Conservation (phyloP, 192 early-diverging fungal genomes). For the Linnemannia hyalina region DNA sequence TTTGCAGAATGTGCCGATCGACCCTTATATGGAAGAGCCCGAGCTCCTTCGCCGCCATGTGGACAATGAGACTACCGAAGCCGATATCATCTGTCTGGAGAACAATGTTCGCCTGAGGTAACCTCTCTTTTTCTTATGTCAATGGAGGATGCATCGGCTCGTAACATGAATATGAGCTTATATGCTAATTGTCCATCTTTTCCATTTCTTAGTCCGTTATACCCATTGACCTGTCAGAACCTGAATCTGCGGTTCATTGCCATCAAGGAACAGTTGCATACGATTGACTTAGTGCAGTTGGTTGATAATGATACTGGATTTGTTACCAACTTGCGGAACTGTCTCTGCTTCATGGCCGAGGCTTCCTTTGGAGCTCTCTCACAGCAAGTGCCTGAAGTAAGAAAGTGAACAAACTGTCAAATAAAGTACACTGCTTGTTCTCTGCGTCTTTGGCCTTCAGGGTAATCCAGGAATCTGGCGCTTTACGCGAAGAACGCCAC, state of each 20-base stretch:
- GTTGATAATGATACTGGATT: slow-evolving; percentile 74
- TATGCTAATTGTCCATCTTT: background rate
- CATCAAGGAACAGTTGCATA: slow-evolving; percentile 68
- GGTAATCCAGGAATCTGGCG: too few species aligned
- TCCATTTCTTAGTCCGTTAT: slow-evolving; percentile 57
- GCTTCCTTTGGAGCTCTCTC: slow-evolving; percentile 53
- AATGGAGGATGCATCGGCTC: background rate
- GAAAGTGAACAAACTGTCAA: slow-evolving; percentile 2
- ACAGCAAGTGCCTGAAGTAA: slow-evolving; percentile 43
- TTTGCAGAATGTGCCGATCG: slow-evolving; percentile 59
- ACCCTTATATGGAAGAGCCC: slow-evolving; percentile 70
- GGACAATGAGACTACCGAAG: slow-evolving; percentile 70
- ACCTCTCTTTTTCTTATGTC: background rate
- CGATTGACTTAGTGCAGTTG: slow-evolving; percentile 68
- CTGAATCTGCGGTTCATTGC: slow-evolving; percentile 70
- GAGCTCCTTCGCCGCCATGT: slow-evolving; percentile 68
- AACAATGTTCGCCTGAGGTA: slow-evolving; percentile 73
- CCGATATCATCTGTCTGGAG: slow-evolving; percentile 70
- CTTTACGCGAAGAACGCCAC: too few species aligned
- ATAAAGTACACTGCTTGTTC: background rate
- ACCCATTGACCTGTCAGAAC: slow-evolving; percentile 69
- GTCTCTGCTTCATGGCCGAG: slow-evolving; percentile 57
- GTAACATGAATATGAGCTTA: background rate
- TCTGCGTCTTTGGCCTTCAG: too few species aligned
- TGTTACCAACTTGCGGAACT: slow-evolving; percentile 68